Base-by-base conservation (phyloP, 176 grass and related monocot genomes). In the Rhipidocladum racemiflorum region DNA sequence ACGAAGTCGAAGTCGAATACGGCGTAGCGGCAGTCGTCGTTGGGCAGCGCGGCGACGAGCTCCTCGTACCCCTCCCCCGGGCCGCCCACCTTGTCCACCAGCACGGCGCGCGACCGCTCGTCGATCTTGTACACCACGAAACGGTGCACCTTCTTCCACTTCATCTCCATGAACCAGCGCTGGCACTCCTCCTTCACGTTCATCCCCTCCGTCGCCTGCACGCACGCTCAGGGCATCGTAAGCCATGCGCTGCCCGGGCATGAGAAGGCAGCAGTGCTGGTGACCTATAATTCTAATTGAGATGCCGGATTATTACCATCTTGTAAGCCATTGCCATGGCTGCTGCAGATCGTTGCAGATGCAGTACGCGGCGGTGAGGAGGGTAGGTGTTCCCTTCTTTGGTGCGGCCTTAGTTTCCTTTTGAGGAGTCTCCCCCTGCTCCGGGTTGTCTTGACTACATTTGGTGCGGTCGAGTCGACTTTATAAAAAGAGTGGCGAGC, bases 71-170 rank as follows among this genome's bases (percentile, higher is more conserved):
- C 92, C 3, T 97, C 95, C 0, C 92, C 95, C 15, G 90, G 92
- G 11, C 81, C 90, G 40, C 95, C 95, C 38, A 97, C 92, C 77
- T 85, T 84, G 84, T 94, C 92, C 84, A 97, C 95, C 86, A 92
- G 77, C 84, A 97, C 90, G 61, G 90, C 88, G 66, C 90, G 87
- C n/a, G 95, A 85, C 60, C 84, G 73, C 84, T 97, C 92, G 87
- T 97, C 92, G 92, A 97, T 97, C 95, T 92, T 97, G 92, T 84
- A 97, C 40, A 97, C 95, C 70, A 97, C 95, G 83, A 92, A 97
- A 9, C 95, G 83, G 81, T 94, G 92, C 65, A 92, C 86, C 32
- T 86, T 88, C 62, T 94, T 94, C 95, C 95, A 97, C 91, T 97
- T 94, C 95, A 97, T 97, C 84, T 91, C 95, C 81, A 75, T 92